These are phyloP conservation scores for Umbilicaria muhlenbergii DNA, from an alignment of 495 filamentous ascomycete genomes.

Conservation along the genomic window DNA sequence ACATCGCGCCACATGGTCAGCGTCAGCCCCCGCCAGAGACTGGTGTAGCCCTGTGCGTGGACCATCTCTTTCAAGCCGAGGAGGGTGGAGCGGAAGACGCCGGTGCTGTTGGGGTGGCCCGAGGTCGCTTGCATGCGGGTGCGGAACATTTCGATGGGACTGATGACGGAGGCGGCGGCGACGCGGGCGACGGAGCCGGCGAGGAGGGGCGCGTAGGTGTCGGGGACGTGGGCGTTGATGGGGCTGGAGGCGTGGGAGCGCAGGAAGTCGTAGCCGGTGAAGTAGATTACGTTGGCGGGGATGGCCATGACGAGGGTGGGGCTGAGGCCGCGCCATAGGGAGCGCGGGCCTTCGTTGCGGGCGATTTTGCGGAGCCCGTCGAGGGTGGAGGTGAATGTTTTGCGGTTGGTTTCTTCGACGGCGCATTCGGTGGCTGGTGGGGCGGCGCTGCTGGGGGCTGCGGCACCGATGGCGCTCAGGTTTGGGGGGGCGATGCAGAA, in stretches of 20 bases:
- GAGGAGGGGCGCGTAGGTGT: slow-evolving; percentile 58
- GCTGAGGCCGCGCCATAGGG: slow-evolving; percentile 85
- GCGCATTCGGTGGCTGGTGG: slow-evolving; percentile 51
- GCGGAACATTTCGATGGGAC: slow-evolving; percentile 87
- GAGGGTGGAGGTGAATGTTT: slow-evolving; percentile 75
- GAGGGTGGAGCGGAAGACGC: slow-evolving; percentile 59
- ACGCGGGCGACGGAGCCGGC: slow-evolving; percentile 67
- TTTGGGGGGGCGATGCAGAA: slow-evolving; percentile 50
- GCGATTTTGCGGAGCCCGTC: slow-evolving; percentile 92
- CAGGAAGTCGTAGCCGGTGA: slow-evolving; percentile 95
- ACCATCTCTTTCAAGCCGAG: slow-evolving; percentile 69
- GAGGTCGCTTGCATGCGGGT: slow-evolving; percentile 79
- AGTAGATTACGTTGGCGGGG: slow-evolving; percentile 94
- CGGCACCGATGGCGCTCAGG: slow-evolving; percentile 13
- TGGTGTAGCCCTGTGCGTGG: slow-evolving; percentile 50
- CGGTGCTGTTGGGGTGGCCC: slow-evolving; percentile 31
- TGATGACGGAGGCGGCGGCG: slow-evolving; percentile 66
- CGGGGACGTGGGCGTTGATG: slow-evolving; percentile 40
- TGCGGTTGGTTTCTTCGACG: slow-evolving; percentile 68
- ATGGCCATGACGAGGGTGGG: slow-evolving; percentile 90
- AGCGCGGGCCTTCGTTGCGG: slow-evolving; percentile 74
- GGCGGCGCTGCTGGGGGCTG: slow-evolving; percentile 19
- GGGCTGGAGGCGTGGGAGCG: slow-evolving; percentile 55
- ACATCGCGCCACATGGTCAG: slow-evolving; percentile 95
- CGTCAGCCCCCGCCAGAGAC: slow-evolving; percentile 84